Evolutionary conservation across 768 basidiomycete species (phyloP).

Genomic region (Psilocybe cyanescens): DNA sequence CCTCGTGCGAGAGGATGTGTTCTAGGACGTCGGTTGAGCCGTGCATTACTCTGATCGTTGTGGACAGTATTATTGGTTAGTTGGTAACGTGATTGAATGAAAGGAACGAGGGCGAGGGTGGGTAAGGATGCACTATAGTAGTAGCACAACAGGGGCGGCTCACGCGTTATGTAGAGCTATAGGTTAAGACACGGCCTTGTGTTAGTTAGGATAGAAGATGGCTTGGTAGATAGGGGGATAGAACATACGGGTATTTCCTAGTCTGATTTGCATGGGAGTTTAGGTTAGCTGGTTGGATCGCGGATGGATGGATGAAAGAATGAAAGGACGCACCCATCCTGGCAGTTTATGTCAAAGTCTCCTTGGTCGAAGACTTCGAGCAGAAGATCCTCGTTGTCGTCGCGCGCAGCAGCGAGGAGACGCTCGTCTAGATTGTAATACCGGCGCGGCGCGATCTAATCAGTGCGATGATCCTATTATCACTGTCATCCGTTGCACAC

Average conservation of each 20-base stretch:
- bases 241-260: conserved; percentile 80
- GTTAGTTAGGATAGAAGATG: conserved; percentile 24
- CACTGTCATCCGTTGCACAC: neutral
- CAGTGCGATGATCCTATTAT: neutral
- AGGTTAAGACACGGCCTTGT: conserved; percentile 8
- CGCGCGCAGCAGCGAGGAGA: conserved; percentile 72
- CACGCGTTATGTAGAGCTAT: conserved; percentile 34
- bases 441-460: neutral
- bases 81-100: no score
- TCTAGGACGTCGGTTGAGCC: conserved; percentile 71
- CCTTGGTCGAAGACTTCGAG: conserved; percentile 60
- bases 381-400: conserved; percentile 73
- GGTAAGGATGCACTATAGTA: neutral
- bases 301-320: neutral
- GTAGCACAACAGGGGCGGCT: neutral
- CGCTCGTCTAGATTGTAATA: conserved; percentile 56
- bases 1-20: conserved; percentile 71
- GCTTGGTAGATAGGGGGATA: neutral
- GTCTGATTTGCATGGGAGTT: conserved; percentile 28
- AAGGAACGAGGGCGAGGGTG: no score
- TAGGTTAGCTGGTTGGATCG: neutral
- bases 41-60: conserved; percentile 44
- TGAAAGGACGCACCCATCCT: conserved; percentile 66
- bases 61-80: neutral
- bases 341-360: conserved; percentile 71